Evolutionary conservation across 352 stramenopile species (phyloP), one percentile per base, ranked within the genome.

Genomic region (Globisporangium spiculum): DNA sequence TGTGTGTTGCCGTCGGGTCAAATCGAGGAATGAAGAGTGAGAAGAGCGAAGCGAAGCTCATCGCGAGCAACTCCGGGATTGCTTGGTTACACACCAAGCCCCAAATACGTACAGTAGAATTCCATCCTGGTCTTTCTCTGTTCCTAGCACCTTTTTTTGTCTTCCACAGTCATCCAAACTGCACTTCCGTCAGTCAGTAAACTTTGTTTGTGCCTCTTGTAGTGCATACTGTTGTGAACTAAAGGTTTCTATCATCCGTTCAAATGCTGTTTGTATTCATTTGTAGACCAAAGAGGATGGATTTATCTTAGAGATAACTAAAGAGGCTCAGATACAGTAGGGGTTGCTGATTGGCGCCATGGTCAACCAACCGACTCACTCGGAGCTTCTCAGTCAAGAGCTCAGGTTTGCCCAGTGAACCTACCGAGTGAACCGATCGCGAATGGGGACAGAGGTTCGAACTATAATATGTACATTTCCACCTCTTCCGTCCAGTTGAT

Each of bases 21-120:
- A 46, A 55, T 52, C 27, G 62, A 16, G 30, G 63, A 68, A 62
- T 66, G 60, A 48, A 48, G 56, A 61, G 9, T 16, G 54, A 16
- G 55, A 61, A 22, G 34, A 36, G 41, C 20, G 7, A 22, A 12
- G 30, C 56, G 38, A 22, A 2, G 16, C 5, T 32, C 30, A 32
- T 32, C 30, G 41, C 44, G 38, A 46, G 38, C 12, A 46, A 12
- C 38, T 46, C 36, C 30, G 14, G 10, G 36, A 22, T 18, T 7
- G 41, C 14, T n/a, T 8, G 12, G 38, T 46, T 46, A 20, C 41
- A 48, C 16, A 32, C 30, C 41, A 50, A 50, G 41, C 41, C 38
- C 3, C 0, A 4, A 14, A 50, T 18, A n/a, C 16, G 44, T 22
- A 22, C 44, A 52, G 44, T 52, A 6, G 44, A 18, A 52, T n/a